Conservation (phyloP, 805 yeast species). For the Metschnikowia baotianmanensis region DNA sequence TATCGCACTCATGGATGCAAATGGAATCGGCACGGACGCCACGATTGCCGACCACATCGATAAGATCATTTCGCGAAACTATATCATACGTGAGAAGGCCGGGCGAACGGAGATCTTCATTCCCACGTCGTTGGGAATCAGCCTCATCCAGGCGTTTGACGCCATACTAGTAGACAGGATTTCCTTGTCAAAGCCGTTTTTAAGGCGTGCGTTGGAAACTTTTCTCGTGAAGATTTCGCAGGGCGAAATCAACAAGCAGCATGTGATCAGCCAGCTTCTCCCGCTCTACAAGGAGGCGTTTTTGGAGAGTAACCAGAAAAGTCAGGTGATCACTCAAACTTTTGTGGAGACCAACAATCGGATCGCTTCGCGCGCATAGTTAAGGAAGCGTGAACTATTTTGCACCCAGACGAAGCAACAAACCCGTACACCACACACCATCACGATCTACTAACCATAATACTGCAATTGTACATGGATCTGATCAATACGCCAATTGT, state of each 20-base stretch:
- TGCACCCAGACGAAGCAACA: constrained; percentile 9
- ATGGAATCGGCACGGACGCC: constrained; percentile 98
- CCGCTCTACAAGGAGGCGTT: constrained; percentile 62
- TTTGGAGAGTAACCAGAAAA: constrained; percentile 18
- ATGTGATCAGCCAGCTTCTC: constrained; percentile 55
- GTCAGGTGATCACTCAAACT: constrained; percentile 18
- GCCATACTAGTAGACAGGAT: constrained; percentile 66
- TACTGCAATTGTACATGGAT: too few relatives aligned
- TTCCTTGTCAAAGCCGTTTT: constrained; percentile 83
- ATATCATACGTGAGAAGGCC: constrained; percentile 48
- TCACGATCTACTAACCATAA: too few relatives aligned
- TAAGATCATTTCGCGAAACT: constrained; percentile 66
- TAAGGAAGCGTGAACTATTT: background rate
- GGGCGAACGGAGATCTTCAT: constrained; percentile 47
- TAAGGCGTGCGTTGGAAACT: constrained; percentile 73
- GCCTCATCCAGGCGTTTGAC: constrained; percentile 85
- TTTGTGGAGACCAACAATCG: constrained; percentile 15
- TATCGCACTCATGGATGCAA: constrained; percentile 90
- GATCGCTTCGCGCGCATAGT: background rate
- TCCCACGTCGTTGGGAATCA: constrained; percentile 84
- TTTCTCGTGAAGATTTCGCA: constrained; percentile 64
- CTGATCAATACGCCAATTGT: too few relatives aligned
- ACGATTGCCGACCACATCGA: constrained; percentile 98
- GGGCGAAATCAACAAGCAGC: constrained; percentile 53
- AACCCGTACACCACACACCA: constrained; percentile 12